These are phyloP conservation scores for Kazachstania martiniae DNA, from an alignment of 805 yeast genomes.

Conservation along the genomic window DNA sequence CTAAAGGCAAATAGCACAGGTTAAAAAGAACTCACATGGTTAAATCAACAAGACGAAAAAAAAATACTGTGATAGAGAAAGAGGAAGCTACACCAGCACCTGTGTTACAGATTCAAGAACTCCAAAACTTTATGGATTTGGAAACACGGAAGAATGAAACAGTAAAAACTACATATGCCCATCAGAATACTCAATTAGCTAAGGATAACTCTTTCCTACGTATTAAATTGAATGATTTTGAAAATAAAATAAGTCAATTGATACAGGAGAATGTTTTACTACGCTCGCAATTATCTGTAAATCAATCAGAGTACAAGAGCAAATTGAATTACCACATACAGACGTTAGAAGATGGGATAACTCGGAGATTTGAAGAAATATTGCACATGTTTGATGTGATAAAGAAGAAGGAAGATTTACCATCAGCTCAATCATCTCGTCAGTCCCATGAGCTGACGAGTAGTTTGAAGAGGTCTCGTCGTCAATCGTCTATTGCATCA, in stretches of 20 bases:
- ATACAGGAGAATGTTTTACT: slow-evolving; percentile 39
- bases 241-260: slow-evolving; percentile 38
- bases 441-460: neutral
- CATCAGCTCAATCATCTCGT: slow-evolving; percentile 1
- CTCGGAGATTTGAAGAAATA: slow-evolving; percentile 36
- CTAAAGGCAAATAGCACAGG: no score
- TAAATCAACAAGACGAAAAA: neutral
- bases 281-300: slow-evolving; percentile 28
- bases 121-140: slow-evolving; percentile 21
- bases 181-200: slow-evolving; percentile 46
- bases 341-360: slow-evolving; percentile 33
- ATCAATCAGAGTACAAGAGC: slow-evolving; percentile 23
- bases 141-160: slow-evolving; percentile 13
- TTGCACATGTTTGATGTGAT: slow-evolving; percentile 32
- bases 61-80: neutral
- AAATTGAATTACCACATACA: slow-evolving; percentile 30
- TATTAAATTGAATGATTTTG: slow-evolving; percentile 42
- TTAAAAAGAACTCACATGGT: no score
- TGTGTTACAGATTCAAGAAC: slow-evolving; percentile 17
- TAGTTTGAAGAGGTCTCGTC: neutral
- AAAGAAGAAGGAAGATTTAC: slow-evolving; percentile 33
- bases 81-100: neutral
- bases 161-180: slow-evolving; percentile 19
- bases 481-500: neutral
- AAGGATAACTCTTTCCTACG: slow-evolving; percentile 44